These are phyloP conservation scores for Pseudonitzschia pungens DNA, from an alignment of 108 stramenopile genomes.

Conservation along the genomic window DNA sequence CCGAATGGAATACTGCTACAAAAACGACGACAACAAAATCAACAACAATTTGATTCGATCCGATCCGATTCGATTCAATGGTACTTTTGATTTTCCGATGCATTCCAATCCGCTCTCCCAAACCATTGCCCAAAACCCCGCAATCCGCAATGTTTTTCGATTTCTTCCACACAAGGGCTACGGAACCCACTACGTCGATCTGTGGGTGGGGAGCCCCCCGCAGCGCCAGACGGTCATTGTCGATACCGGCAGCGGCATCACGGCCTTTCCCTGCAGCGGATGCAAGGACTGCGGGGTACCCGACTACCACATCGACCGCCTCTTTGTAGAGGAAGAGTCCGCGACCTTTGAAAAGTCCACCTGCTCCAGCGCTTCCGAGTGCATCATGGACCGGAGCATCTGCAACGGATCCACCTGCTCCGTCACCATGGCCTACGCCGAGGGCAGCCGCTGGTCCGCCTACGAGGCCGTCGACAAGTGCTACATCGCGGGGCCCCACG, in stretches of 20 bases:
- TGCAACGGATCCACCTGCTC: constrained; percentile 50
- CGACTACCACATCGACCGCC: constrained; percentile 68
- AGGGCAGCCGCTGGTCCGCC: constrained; percentile 76
- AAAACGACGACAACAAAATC: too few relatives aligned
- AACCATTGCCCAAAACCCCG: too few relatives aligned
- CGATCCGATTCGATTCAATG: too few relatives aligned
- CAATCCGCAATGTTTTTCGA: too few relatives aligned
- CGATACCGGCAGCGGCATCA: constrained; percentile 87
- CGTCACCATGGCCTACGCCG: constrained; percentile 52
- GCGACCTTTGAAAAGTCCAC: constrained; percentile 31
- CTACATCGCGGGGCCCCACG: constrained; percentile 77
- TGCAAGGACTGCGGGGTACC: constrained; percentile 77
- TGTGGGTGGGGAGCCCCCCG: constrained; percentile 94
- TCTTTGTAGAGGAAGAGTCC: constrained; percentile 40
- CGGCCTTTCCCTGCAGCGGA: constrained; percentile 86
- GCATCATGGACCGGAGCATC: neutral
- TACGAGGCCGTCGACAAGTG: constrained; percentile 63
- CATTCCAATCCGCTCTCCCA: too few relatives aligned
- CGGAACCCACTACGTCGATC: constrained; percentile 88
- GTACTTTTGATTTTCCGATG: too few relatives aligned
- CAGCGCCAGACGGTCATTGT: constrained; percentile 97
- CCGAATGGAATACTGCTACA: too few relatives aligned
- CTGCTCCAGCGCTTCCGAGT: too few relatives aligned
- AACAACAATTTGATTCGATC: too few relatives aligned
- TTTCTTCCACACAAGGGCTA: constrained; percentile 45